A percentile compares a stretch with the other conserved stretches of the same genome.
Conservation (phyloP, 352 stramenopile genomes). For the Phytophthora pisi region DNA sequence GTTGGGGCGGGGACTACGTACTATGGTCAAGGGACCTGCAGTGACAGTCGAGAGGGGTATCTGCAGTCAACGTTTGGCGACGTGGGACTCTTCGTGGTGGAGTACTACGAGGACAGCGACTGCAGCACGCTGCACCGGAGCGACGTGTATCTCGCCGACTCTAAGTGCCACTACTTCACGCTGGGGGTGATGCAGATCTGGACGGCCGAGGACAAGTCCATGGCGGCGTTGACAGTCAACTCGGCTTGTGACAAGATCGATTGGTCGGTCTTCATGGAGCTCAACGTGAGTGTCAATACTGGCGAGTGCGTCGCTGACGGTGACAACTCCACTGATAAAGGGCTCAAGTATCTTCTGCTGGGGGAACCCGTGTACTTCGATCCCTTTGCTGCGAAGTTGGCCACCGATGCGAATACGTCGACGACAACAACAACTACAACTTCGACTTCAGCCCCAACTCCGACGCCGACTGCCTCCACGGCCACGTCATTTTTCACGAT, state of each 20-base stretch:
- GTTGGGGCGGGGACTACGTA: slow-evolving; percentile 7
- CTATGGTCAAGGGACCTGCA: slow-evolving; percentile 4
- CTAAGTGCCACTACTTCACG: slow-evolving; percentile 16
- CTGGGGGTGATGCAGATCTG: slow-evolving; percentile 15
- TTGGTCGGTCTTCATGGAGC: slow-evolving; percentile 9
- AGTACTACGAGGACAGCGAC: slow-evolving; percentile 10
- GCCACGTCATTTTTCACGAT: neutral
- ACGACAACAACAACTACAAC: neutral
- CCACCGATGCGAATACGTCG: neutral
- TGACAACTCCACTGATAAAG: neutral
- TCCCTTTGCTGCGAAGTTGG: neutral
- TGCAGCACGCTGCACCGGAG: slow-evolving; percentile 6
- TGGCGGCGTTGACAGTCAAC: slow-evolving; percentile 5
- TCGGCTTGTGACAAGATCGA: slow-evolving; percentile 9
- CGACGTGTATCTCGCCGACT: slow-evolving; percentile 7
- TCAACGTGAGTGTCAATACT: slow-evolving; percentile 24
- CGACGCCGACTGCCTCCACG: neutral
- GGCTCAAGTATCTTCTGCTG: slow-evolving; percentile 12
- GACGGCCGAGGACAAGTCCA: slow-evolving; percentile 8
- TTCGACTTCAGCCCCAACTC: neutral
- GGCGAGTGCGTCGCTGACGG: slow-evolving; percentile 2
- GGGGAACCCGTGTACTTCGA: neutral
- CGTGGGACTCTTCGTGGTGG: slow-evolving; percentile 12
- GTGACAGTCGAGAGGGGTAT: slow-evolving; percentile 5
- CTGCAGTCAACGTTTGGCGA: slow-evolving; percentile 11